Conservation (phyloP, 257 asterid genomes). For the Sherardia arvensis region DNA sequence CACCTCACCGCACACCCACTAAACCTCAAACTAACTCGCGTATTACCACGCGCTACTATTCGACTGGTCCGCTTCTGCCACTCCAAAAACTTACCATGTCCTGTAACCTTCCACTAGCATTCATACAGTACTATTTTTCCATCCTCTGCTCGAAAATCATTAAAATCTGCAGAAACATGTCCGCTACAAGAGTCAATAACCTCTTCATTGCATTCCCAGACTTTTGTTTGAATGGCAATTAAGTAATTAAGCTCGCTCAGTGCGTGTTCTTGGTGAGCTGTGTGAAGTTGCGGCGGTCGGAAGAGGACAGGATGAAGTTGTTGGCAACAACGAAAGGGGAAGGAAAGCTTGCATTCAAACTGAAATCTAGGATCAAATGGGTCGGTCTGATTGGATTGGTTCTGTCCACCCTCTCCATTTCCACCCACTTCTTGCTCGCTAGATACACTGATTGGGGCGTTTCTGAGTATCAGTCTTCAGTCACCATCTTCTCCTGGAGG, state of each 20-base stretch:
- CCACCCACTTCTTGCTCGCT: constrained; percentile 80
- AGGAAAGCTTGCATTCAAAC: constrained; percentile 62
- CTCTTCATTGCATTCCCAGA: background rate
- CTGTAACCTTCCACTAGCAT: background rate
- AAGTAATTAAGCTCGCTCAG: background rate
- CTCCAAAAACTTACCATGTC: background rate
- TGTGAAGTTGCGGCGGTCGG: background rate
- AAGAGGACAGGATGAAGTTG: constrained; percentile 42
- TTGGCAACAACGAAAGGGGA: constrained; percentile 43
- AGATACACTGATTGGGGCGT: constrained; percentile 60
- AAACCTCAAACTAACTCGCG: background rate
- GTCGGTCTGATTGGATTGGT: constrained; percentile 70
- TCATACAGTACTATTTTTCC: background rate
- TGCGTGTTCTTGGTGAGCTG: background rate
- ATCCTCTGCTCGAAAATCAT: background rate
- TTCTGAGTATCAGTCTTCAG: constrained; percentile 75
- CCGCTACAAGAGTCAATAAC: constrained; percentile 2
- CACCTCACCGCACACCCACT: background rate
- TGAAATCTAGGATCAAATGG: constrained; percentile 64
- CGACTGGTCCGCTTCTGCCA: background rate
- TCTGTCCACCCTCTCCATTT: constrained; percentile 66
- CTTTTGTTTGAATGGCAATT: background rate
- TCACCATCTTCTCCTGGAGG: constrained; percentile 91
- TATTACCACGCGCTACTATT: background rate
- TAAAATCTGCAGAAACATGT: background rate